A percentile compares a stretch with the other conserved stretches of the same genome.
Conservation (phyloP, 2,329 filamentous ascomycete genomes). For the Clarireedia hainanense region DNA sequence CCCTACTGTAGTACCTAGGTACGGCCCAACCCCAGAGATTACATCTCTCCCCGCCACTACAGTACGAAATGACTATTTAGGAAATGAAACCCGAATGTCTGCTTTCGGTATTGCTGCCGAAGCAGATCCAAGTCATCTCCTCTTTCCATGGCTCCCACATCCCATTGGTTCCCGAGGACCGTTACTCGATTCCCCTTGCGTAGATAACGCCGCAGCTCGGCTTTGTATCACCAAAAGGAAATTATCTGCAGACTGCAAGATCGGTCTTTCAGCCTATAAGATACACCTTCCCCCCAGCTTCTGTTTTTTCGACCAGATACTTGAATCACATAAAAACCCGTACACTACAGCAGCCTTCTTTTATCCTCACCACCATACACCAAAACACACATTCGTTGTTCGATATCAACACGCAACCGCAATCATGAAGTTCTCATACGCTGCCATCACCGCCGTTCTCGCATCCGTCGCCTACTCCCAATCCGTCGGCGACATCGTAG, state of each 20-base stretch:
- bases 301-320: background rate
- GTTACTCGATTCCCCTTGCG: constrained; percentile 1
- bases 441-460: constrained; percentile 9
- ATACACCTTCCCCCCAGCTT: background rate
- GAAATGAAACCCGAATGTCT: background rate
- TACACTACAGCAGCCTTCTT: background rate
- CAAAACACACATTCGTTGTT: background rate
- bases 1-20: too few species aligned
- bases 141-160: background rate
- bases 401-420: background rate
- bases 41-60: too few species aligned
- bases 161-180: constrained; percentile 1
- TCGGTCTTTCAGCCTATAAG: constrained; percentile 1
- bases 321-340: background rate
- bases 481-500: constrained; percentile 10
- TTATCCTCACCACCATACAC: background rate
- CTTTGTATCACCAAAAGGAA: background rate
- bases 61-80: too few species aligned
- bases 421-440: constrained; percentile 16
- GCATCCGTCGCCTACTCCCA: constrained; percentile 18
- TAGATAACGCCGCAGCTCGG: background rate
- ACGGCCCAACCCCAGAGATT: too few species aligned
- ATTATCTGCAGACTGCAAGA: background rate
- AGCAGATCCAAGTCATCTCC: background rate
- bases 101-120: background rate